Percentiles rank a stretch among this genome's conserved stretches.
These are phyloP conservation scores for Schizophyllum amplum DNA, from an alignment of 1,284 basidiomycete species.

Conservation along the genomic window DNA sequence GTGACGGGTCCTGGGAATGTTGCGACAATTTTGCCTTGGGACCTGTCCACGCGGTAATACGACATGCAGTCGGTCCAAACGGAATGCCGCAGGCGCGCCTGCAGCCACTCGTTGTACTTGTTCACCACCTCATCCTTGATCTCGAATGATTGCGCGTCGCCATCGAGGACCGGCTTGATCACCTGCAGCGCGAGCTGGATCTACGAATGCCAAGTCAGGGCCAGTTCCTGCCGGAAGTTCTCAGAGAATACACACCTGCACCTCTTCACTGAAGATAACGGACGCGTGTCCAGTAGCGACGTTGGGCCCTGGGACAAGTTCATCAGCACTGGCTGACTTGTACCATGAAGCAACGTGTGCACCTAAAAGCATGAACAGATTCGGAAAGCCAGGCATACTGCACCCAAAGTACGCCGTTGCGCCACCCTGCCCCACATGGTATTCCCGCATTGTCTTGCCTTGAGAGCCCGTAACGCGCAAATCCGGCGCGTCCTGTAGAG, in stretches of 20 bases:
- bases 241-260: constrained; percentile 23
- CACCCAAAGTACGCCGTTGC: constrained; percentile 35
- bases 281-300: constrained; percentile 38
- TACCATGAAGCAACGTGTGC: constrained; percentile 9
- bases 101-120: constrained; percentile 32
- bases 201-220: constrained; percentile 12
- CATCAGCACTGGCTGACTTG: not conserved
- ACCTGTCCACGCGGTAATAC: constrained; percentile 28
- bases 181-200: constrained; percentile 30
- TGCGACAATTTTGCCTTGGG: constrained; percentile 23
- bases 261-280: constrained; percentile 34
- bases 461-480: constrained; percentile 22
- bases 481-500: constrained; percentile 19
- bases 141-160: constrained; percentile 22
- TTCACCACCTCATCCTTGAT: constrained; percentile 27
- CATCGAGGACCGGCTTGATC: constrained; percentile 29
- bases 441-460: constrained; percentile 27
- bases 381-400: constrained; percentile 33
- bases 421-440: constrained; percentile 27
- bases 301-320: constrained; percentile 32
- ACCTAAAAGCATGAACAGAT: constrained; percentile 31
- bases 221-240: not conserved
- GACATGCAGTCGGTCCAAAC: constrained; percentile 31
- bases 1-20: constrained; percentile 31
- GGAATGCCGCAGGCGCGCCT: constrained; percentile 25